Percentiles rank a stretch among this genome's conserved stretches.
These are phyloP conservation scores for Pilasporangium apinafurcum DNA, from an alignment of 352 stramenopile genomes.

Conservation along the genomic window DNA sequence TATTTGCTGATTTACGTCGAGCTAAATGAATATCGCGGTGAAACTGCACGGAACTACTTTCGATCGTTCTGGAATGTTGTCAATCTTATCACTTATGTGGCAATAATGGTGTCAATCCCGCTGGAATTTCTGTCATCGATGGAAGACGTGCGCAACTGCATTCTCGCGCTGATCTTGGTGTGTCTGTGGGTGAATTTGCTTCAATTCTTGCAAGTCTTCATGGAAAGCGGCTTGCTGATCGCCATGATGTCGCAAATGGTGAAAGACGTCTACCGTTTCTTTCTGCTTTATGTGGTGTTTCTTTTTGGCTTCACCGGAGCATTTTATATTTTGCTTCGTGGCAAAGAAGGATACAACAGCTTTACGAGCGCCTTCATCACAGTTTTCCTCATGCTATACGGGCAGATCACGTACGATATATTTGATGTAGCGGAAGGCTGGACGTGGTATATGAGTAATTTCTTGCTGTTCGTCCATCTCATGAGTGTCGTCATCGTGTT, in stretches of 20 bases:
- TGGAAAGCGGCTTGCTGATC: conserved; percentile 50
- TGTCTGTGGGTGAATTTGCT: conserved; percentile 64
- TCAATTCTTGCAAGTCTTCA: conserved; percentile 65
- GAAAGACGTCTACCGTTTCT: conserved; percentile 60
- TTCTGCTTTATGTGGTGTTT: conserved; percentile 68
- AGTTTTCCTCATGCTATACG: conserved; percentile 71
- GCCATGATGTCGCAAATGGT: conserved; percentile 77
- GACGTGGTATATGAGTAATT: conserved; percentile 44
- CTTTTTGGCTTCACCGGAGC: conserved; percentile 62
- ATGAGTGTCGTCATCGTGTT: conserved; percentile 51
- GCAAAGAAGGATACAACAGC: conserved; percentile 43
- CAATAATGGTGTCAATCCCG: conserved; percentile 38
- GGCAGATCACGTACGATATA: conserved; percentile 49
- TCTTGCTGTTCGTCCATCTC: conserved; percentile 46
- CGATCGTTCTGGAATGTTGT: conserved; percentile 56
- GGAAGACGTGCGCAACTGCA: conserved; percentile 25
- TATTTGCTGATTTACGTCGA: conserved; percentile 52
- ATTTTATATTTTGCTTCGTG: conserved; percentile 65
- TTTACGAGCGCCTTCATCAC: conserved; percentile 62
- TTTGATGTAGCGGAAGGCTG: conserved; percentile 25
- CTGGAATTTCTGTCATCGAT: conserved; percentile 33
- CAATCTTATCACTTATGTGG: conserved; percentile 38
- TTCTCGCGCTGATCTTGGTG: conserved; percentile 51
- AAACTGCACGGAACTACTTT: conserved; percentile 40
- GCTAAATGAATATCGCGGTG: conserved; percentile 32